Evolutionary conservation across 129 eudicot species (phyloP), one percentile per base, ranked within the genome.

Genomic region (Flaveria sonorensis): DNA sequence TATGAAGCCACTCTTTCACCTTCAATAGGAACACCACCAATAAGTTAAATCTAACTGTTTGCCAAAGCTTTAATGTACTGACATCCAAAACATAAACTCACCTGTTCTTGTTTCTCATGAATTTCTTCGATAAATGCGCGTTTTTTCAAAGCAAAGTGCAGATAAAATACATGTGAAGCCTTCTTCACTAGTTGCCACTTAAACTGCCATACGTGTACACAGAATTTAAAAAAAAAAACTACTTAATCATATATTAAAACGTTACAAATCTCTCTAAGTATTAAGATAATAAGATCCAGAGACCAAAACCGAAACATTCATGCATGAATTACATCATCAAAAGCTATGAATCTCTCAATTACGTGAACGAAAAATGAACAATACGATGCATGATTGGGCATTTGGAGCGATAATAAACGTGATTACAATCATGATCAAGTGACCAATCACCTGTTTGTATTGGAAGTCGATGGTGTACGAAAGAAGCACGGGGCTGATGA

Each of bases 1-100:
- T 91, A 78, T 91, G 99, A 81, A 94, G 97, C 99, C 99, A 94
- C 73, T 94, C 99, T 87, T 70, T 91, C 57, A 94, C 96, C 99
- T 94, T 86, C 55, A 79, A 63, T 61, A 52, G 24, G 24, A 66
- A 36, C 11, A 68, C 74, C 65, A 56, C 3, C 7, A 1, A 9
- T 51, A 23, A 52, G 18, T 42, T 71, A 52, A n/a, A 51, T 43
- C 24, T 10, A 65, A 42, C 40, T 0, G 40, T 36, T 36, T 36
- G 1, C 40, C 40, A 36, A 7, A 36, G 5, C 24, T 68, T 28
- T 19, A 75, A 62, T 45, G 60, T 26, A 19, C 52, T 20, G 3
- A 60, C 19, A 30, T 36, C 74, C 5, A n/a, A 47, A 10, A 39
- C 19, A 19, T 32, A 74, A 65, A 71, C 77, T 71, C 83, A 91